These are phyloP conservation scores for Trypanosoma platydactyli DNA, from an alignment of 208 protist species.

Conservation along the genomic window DNA sequence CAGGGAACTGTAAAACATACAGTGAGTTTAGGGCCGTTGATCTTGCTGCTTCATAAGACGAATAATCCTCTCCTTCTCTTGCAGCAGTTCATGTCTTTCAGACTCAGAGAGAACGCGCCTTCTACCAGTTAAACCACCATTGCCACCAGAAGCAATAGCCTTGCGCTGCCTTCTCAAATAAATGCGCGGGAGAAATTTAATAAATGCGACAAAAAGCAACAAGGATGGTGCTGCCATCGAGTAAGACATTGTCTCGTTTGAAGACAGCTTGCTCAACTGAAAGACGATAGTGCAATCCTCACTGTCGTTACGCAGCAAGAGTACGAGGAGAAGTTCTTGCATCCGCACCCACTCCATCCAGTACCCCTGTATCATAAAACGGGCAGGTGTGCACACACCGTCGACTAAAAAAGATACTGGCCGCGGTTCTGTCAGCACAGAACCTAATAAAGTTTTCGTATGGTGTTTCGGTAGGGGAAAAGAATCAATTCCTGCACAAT, in stretches of 20 bases:
- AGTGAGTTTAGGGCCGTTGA: conserved; percentile 11
- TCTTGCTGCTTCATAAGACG: conserved; percentile 69
- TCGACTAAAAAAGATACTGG: conserved; percentile 22
- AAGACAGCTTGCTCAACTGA: conserved; percentile 26
- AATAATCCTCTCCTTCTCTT: conserved; percentile 57
- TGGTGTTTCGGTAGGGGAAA: not conserved
- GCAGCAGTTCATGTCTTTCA: conserved; percentile 38
- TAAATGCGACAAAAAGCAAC: conserved; percentile 38
- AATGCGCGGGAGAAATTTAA: conserved; percentile 40
- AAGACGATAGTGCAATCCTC: conserved; percentile 35
- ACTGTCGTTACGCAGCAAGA: conserved; percentile 15
- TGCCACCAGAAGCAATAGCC: conserved; percentile 8
- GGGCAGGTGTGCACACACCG: conserved; percentile 25
- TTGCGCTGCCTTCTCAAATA: conserved; percentile 35
- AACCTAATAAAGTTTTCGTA: not conserved
- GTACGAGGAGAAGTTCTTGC: conserved; percentile 23
- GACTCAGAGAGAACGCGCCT: conserved; percentile 29
- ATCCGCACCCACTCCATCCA: conserved; percentile 21
- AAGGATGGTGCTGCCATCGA: conserved; percentile 24
- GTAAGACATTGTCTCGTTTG: not conserved
- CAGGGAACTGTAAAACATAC: not conserved
- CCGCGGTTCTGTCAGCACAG: conserved; percentile 9
- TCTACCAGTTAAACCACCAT: conserved; percentile 21
- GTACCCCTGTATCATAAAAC: conserved; percentile 30
- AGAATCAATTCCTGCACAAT: not conserved